Conservation (phyloP, 163 green algal genomes). For the Scenedesmus sp. region DNA sequence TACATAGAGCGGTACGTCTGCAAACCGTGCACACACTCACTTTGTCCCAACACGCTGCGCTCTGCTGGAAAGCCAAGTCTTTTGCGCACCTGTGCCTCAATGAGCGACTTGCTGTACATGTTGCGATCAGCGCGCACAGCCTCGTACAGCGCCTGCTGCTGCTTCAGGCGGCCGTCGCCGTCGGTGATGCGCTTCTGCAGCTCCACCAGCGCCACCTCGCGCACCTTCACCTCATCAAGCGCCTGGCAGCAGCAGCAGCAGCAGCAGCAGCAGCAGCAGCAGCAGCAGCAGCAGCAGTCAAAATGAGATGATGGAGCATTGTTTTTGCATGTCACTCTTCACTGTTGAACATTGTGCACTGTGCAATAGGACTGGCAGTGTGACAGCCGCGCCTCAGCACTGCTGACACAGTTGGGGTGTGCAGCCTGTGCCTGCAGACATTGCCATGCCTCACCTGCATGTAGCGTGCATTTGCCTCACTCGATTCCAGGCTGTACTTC, state of each 20-base stretch:
- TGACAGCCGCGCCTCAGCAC: not conserved
- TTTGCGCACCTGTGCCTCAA: slow-evolving; percentile 76
- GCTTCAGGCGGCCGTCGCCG: slow-evolving; percentile 87
- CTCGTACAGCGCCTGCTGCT: slow-evolving; percentile 91
- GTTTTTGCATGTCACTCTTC: not conserved
- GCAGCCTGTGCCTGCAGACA: not conserved
- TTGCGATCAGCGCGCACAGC: slow-evolving; percentile 89
- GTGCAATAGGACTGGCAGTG: not conserved
- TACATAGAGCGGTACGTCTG: too few relatives aligned
- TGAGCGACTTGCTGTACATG: slow-evolving; percentile 92
- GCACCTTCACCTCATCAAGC: slow-evolving; percentile 90
- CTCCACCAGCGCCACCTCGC: slow-evolving; percentile 91
- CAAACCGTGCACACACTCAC: too few relatives aligned
- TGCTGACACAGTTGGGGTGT: too few relatives aligned
- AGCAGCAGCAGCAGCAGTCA: not conserved
- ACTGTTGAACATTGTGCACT: too few relatives aligned
- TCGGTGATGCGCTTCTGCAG: slow-evolving; percentile 93
- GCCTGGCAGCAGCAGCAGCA: slow-evolving; percentile 55
- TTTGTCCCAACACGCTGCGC: too few relatives aligned
- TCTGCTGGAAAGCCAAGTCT: too few relatives aligned
- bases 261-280: not conserved
- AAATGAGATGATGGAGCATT: not conserved
- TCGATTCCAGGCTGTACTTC: slow-evolving; percentile 86
- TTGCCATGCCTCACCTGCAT: slow-evolving; percentile 57
- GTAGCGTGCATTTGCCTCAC: slow-evolving; percentile 82